Percentiles rank a stretch among this genome's conserved stretches.
phyloP scores from a whole-genome alignment of 306 rosid species.

The Ormosia semicastrata region DNA sequence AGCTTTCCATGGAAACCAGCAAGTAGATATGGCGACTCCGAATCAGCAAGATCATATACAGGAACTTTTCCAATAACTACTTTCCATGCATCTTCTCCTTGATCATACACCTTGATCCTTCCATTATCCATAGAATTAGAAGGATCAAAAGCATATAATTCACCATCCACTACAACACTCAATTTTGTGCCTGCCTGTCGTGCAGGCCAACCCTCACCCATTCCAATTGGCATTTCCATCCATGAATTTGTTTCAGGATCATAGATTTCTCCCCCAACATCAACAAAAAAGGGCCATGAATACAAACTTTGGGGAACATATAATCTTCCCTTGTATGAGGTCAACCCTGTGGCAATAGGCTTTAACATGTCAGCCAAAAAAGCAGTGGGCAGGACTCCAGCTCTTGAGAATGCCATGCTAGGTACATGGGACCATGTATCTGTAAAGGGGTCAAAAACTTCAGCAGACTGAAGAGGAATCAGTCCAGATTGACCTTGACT shows the following conservation, averaged over 20 bases:
- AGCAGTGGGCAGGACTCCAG: too few relatives aligned
- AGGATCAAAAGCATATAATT: conserved; percentile 74
- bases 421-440: too few relatives aligned
- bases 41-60: conserved; percentile 54
- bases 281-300: conserved; percentile 69
- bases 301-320: conserved; percentile 63
- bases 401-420: too few relatives aligned
- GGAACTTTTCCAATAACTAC: conserved; percentile 62
- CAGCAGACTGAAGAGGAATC: too few relatives aligned
- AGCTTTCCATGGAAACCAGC: conserved; percentile 68
- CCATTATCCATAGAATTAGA: conserved; percentile 60
- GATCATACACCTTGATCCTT: conserved; percentile 68
- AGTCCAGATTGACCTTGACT: too few relatives aligned
- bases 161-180: conserved; percentile 65
- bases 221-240: conserved; percentile 71
- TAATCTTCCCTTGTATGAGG: conserved; percentile 62
- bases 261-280: conserved; percentile 72
- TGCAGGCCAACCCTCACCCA: conserved; percentile 88
- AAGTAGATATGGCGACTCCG: conserved; percentile 71
- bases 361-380: conserved; percentile 50
- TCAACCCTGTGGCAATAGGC: conserved; percentile 71
- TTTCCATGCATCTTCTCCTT: conserved; percentile 60
- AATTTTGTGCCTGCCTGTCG: conserved; percentile 65
- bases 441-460: too few relatives aligned
- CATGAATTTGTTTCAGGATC: conserved; percentile 64